A percentile compares a stretch with the other conserved stretches of the same genome.
Conservation (phyloP, 192 early-diverging fungal species). For the Haplosporangium gracile region DNA sequence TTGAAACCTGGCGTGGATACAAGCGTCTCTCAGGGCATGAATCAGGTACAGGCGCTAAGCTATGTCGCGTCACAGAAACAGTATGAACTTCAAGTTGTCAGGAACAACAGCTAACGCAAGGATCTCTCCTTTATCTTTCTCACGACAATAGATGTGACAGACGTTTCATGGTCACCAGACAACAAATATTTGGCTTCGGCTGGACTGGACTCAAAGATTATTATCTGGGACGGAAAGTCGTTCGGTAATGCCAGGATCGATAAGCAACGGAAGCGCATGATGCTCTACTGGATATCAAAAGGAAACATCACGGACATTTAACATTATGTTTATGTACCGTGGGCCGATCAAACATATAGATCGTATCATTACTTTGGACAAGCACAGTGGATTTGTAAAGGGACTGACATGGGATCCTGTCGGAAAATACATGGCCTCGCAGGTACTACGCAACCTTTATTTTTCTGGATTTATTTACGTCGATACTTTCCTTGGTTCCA, state of each 20-base stretch:
- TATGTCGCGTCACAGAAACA: not conserved
- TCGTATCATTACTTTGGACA: constrained; percentile 72
- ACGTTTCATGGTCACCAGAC: constrained; percentile 93
- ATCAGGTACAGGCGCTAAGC: constrained; percentile 64
- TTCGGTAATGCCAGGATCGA: constrained; percentile 70
- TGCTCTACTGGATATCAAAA: not conserved
- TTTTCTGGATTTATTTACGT: constrained; percentile 6
- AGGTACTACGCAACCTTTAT: constrained; percentile 61
- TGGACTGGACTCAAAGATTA: constrained; percentile 85
- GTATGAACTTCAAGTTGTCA: not conserved
- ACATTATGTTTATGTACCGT: not conserved
- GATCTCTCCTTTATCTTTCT: not conserved
- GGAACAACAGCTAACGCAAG: not conserved
- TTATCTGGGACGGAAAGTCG: constrained; percentile 88
- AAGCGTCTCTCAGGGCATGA: constrained; percentile 86
- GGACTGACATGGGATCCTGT: constrained; percentile 97
- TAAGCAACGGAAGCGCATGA: not conserved
- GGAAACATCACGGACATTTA: not conserved
- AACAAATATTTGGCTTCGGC: constrained; percentile 90
- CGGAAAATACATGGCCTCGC: constrained; percentile 91
- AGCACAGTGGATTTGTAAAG: constrained; percentile 93
- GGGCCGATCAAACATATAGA: constrained; percentile 50
- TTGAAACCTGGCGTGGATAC: constrained; percentile 81
- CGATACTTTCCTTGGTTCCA: not conserved
- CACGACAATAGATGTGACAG: constrained; percentile 79